Base-by-base conservation (phyloP, 2,329 filamentous ascomycete genomes). In the Periconia sp. region DNA sequence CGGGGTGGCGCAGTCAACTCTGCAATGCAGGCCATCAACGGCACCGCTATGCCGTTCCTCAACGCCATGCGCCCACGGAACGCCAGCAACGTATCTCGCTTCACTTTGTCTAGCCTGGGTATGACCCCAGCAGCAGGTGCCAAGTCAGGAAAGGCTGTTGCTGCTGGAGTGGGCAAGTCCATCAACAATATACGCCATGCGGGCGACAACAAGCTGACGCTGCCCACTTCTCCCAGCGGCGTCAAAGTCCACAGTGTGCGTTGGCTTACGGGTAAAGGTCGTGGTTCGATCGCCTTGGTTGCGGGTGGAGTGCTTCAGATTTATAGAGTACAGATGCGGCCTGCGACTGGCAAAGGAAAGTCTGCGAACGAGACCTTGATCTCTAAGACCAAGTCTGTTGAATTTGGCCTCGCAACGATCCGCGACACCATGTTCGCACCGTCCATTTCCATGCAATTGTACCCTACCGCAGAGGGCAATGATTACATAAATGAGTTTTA, bases 101-200 rank as follows among this genome's bases (percentile, higher is more conserved):
- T 72, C 48, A 71, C 64, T 13, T 60, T 75, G 23, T 71, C 69
- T 45, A 72, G 69, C 44, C 60, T 77, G 20, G 68, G 69, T 31
- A 73, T 75, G 59, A 74, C 74, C 6, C 73, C 75, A 41, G 71
- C 74, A 30, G 73, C 66, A 19, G 74, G 74, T 18, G 85, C 87
- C 6, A 87, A 90, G 62, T 86, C 88, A 11, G 43, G 42, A 23
- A 86, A 88, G 68, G 87, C 85, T 20, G 82, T 92, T 50, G 88
- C 88, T 50, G 86, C 86, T 47, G 88, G 87, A 44, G 86, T 92
- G 57, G 90, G 85, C 68, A 86, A 85, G 68, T 91, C 89, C 3
- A 82, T 91, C n/a, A 76, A 76, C 55, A 88, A 86, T 52, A 82
- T 92, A 53, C 85, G 89, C 45, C 88, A 91, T 62, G 89, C 85